These are phyloP conservation scores for Maudiozyma bulderi DNA, from an alignment of 805 yeast species.

Conservation along the genomic window DNA sequence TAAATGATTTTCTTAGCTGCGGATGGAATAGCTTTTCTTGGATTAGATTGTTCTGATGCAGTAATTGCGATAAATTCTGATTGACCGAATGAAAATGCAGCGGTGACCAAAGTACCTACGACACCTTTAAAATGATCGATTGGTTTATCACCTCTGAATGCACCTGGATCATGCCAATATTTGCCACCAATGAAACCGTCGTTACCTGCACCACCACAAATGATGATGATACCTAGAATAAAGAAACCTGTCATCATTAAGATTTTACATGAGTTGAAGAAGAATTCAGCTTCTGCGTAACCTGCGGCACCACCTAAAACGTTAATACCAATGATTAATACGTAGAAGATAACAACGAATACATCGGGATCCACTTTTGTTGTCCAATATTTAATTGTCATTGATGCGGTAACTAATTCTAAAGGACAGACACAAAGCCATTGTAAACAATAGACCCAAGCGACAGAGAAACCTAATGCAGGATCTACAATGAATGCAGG, in stretches of 20 bases:
- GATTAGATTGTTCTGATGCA: conserved; percentile 48
- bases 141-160: conserved; percentile 31
- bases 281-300: conserved; percentile 55
- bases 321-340: conserved; percentile 38
- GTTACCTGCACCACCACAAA: conserved; percentile 34
- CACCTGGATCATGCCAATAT: conserved; percentile 47
- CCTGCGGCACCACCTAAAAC: conserved; percentile 44
- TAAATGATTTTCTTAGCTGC: conserved; percentile 49
- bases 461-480: conserved; percentile 48
- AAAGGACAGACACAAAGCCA: conserved; percentile 55
- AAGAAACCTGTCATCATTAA: conserved; percentile 51
- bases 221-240: conserved; percentile 40
- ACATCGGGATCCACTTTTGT: conserved; percentile 45
- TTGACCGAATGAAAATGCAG: conserved; percentile 56
- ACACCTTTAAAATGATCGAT: conserved; percentile 48
- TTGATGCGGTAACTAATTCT: conserved; percentile 55
- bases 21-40: conserved; percentile 46
- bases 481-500: conserved; percentile 47
- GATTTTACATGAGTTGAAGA: conserved; percentile 57
- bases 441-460: conserved; percentile 55
- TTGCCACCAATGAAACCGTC: conserved; percentile 41
- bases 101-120: conserved; percentile 41
- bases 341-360: conserved; percentile 45
- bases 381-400: conserved; percentile 54
- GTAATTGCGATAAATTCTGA: conserved; percentile 50